phyloP scores from a whole-genome alignment of 2,329 filamentous ascomycete species.

The Aspergillus oerlinghausenensis region DNA sequence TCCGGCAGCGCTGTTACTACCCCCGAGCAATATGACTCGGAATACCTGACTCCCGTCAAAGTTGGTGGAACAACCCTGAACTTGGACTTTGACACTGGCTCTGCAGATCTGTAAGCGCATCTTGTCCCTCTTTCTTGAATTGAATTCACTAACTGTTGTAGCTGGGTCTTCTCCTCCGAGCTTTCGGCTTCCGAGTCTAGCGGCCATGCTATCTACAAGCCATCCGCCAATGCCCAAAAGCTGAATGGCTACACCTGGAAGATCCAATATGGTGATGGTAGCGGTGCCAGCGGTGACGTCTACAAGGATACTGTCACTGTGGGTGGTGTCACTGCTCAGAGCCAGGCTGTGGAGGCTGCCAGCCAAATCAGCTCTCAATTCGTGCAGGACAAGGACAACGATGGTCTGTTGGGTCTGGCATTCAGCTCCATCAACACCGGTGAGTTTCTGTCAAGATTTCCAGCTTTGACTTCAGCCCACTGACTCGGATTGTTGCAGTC shows the following conservation, averaged over 20 bases:
- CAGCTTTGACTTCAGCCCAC: not conserved
- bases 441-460: slow-evolving; percentile 6
- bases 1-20: slow-evolving; percentile 37
- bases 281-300: slow-evolving; percentile 59
- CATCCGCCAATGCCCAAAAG: slow-evolving; percentile 44
- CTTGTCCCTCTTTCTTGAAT: not conserved
- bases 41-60: slow-evolving; percentile 59
- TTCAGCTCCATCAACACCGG: slow-evolving; percentile 57
- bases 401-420: slow-evolving; percentile 58
- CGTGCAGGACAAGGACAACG: slow-evolving; percentile 48
- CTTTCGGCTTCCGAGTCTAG: slow-evolving; percentile 47
- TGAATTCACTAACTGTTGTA: slow-evolving; percentile 23
- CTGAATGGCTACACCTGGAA: slow-evolving; percentile 52
- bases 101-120: slow-evolving; percentile 57
- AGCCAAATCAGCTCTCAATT: slow-evolving; percentile 53
- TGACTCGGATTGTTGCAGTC: slow-evolving; percentile 27
- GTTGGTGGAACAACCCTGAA: slow-evolving; percentile 61
- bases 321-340: slow-evolving; percentile 54
- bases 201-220: slow-evolving; percentile 57
- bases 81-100: slow-evolving; percentile 69
- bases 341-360: slow-evolving; percentile 64
- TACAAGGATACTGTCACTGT: slow-evolving; percentile 62
- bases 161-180: slow-evolving; percentile 63
- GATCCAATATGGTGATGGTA: slow-evolving; percentile 63
- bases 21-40: slow-evolving; percentile 49